Evolutionary conservation across 805 yeast genomes (phyloP), one percentile per base, ranked within the genome.

Genomic region (Blastobotrys chiropterorum): DNA sequence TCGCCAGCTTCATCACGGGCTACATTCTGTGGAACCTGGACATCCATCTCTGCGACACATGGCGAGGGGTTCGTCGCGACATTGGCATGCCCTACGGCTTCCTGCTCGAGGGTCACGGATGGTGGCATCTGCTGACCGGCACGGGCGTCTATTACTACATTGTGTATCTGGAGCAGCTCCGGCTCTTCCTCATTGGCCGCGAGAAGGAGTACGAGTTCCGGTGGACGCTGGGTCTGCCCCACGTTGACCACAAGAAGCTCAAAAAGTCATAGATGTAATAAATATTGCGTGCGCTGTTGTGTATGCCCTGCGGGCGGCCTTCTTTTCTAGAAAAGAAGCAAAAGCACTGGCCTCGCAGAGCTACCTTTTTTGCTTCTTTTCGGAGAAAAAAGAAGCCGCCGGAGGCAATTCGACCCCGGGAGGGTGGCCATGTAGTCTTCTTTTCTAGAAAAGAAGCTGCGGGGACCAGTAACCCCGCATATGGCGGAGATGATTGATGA

Each of bases 11-110:
- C 63, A 67, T 79, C 13, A 64, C 79, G 47, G 98, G 97, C 1
- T 92, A 86, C 67, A 68, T 84, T 53, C 72, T 89, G 53, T 92
- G 98, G 98, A 89, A 89, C 64, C 66, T 88, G 59, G 98, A 92
- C 66, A 88, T 86, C 52, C 86, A 87, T 57, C 77, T 85, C 52
- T 92, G 98, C 66, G 59, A 71, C 14, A 66, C 67, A 20, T 82
- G 87, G 67, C 76, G 82, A 40, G 54, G 67, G 4, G 62, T 79
- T 14, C 78, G 97, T 66, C 77, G 94, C 53, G 59, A 70, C 2
- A 66, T 82, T 13, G 95, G 97, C 2, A 77, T 85, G 71, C 97
- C 97, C 1, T 78, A 84, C 49, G 98, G 98, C 1, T 78, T 89
- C 55, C 58, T 92, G 2, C 72, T 92, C 38, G 98, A 92, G 67